These are phyloP conservation scores for Eimeria falciformis DNA, from an alignment of 169 alveolate genomes.

Conservation along the genomic window DNA sequence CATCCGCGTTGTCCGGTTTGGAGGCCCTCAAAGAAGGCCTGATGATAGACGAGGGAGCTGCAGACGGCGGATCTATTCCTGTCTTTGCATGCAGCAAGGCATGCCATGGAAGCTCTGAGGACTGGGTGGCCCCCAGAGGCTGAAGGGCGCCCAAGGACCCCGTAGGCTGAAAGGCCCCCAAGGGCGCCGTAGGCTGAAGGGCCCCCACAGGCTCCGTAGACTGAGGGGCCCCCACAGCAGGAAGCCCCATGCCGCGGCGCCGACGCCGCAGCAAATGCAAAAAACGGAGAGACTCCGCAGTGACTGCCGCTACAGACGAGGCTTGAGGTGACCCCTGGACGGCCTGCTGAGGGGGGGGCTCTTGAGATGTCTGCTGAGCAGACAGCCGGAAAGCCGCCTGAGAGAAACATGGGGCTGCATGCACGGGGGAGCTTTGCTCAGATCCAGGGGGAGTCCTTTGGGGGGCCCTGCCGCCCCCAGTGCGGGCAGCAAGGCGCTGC, in stretches of 20 bases:
- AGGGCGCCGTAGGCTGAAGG: too few relatives aligned
- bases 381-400: neutral
- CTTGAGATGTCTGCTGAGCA: neutral
- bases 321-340: neutral
- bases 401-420: too few relatives aligned
- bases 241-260: neutral
- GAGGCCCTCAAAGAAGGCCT: neutral
- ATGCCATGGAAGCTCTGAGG: neutral
- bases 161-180: too few relatives aligned
- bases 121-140: neutral
- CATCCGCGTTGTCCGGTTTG: neutral
- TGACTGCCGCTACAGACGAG: neutral
- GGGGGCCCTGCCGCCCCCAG: too few relatives aligned
- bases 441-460: too few relatives aligned
- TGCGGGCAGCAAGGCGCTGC: neutral
- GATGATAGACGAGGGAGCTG: neutral
- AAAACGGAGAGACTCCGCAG: neutral
- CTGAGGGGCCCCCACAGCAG: too few relatives aligned
- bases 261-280: neutral
- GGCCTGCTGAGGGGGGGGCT: slow-evolving; percentile 2
- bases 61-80: neutral
- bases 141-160: neutral
- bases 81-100: neutral
- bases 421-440: too few relatives aligned
- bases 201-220: too few relatives aligned